Percentiles rank a stretch among this genome's conserved stretches.
Evolutionary conservation across 495 filamentous ascomycete species (phyloP).

Genomic region (Aspergillus funiculosus): DNA sequence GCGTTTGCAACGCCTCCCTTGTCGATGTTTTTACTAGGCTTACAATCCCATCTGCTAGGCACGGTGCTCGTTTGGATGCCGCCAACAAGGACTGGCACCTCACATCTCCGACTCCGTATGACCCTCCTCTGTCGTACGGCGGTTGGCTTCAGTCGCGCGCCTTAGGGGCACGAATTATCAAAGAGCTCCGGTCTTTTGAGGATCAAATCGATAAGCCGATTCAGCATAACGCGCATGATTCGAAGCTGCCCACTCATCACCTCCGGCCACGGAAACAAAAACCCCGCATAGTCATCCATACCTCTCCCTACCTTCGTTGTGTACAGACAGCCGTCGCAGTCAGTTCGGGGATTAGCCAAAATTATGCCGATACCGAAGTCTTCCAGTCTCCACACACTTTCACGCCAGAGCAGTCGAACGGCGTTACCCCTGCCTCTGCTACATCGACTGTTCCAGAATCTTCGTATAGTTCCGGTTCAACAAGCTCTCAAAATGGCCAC

Average conservation of each 20-base stretch:
- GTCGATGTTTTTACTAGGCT: neutral
- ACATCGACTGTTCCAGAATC: constrained; percentile 1
- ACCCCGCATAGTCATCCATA: constrained; percentile 73
- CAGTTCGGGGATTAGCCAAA: constrained; percentile 77
- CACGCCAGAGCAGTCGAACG: constrained; percentile 3
- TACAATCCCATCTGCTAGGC: constrained; percentile 45
- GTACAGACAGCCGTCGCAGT: constrained; percentile 89
- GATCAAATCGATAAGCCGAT: constrained; percentile 15
- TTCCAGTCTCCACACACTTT: neutral
- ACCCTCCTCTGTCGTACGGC: constrained; percentile 90
- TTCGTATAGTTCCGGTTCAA: neutral
- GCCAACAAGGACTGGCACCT: constrained; percentile 94
- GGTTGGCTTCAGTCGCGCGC: constrained; percentile 83
- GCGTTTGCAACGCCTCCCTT: constrained; percentile 16
- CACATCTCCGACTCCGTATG: constrained; percentile 90
- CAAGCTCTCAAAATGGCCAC: constrained; percentile 11
- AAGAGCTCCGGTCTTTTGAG: constrained; percentile 52
- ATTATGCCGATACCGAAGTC: constrained; percentile 27
- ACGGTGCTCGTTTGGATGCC: constrained; percentile 87
- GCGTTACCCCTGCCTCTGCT: neutral
- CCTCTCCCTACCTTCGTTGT: constrained; percentile 87
- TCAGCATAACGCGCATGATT: constrained; percentile 16
- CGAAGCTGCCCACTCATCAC: constrained; percentile 13
- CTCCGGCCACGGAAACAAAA: constrained; percentile 17
- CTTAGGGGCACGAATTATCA: constrained; percentile 72